Evolutionary conservation across 345 rosid species (phyloP).

Genomic region (Dipteronia sinensis): DNA sequence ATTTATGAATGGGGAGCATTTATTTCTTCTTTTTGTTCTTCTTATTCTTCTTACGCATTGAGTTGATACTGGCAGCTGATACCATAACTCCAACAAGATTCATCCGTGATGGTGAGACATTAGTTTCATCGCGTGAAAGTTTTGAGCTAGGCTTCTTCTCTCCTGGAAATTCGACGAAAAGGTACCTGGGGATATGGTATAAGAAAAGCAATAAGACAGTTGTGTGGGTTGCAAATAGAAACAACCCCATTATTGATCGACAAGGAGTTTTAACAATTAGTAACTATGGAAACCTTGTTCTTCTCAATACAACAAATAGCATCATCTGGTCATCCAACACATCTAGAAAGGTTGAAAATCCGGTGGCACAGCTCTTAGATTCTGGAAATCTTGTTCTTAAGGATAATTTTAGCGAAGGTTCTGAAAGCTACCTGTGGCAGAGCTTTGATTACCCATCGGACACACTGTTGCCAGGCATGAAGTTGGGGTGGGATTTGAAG

Average conservation of each 20-base stretch:
- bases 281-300: constrained; percentile 30
- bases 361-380: constrained; percentile 37
- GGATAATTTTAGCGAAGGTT: constrained; percentile 6
- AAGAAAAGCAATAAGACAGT: constrained; percentile 22
- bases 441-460: constrained; percentile 55
- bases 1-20: not conserved
- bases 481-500: constrained; percentile 36
- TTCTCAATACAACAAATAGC: constrained; percentile 19
- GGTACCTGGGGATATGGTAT: constrained; percentile 53
- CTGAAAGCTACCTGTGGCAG: constrained; percentile 35
- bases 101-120: constrained; percentile 22
- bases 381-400: constrained; percentile 49
- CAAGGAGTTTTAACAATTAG: constrained; percentile 27
- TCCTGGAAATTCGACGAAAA: constrained; percentile 22
- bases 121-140: not conserved
- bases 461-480: constrained; percentile 50
- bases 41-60: not conserved
- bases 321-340: constrained; percentile 39
- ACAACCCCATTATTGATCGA: constrained; percentile 24
- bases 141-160: constrained; percentile 39
- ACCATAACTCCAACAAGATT: constrained; percentile 13
- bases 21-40: not conserved
- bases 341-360: constrained; percentile 21
- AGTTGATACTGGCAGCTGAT: constrained; percentile 11
- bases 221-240: constrained; percentile 56